Base-by-base conservation (phyloP, 2,329 filamentous ascomycete genomes). In the Triangularia verruculosa region DNA sequence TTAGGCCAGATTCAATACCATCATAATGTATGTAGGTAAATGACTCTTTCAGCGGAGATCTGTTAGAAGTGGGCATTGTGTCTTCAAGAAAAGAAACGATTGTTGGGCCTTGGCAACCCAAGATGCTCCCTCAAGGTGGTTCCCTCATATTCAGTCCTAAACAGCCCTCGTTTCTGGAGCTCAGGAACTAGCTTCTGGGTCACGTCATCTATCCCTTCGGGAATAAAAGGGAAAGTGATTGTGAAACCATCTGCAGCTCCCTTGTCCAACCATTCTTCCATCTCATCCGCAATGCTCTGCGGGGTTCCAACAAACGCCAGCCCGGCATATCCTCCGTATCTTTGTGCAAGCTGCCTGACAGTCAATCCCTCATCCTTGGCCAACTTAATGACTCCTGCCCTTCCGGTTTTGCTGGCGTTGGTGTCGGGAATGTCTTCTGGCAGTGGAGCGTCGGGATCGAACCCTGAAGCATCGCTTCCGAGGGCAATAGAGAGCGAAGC, bases 111-210 rank as follows among this genome's bases (percentile, higher is more conserved):
- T 9, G 79, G 78, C 30, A 86, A 76, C 4, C 82, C 83, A 47
- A 86, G 74, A 71, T 86, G 82, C 43, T 85, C 83, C 47, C 83
- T 73, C 68, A 85, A 70, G 1, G 82, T 85, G 0, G 75, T 77
- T 1, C 82, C 83, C 56, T 79, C 74, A 66, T 86, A 85, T 1
- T 85, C 82, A 6, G 76, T 67, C 4, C 83, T 74, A 70, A 84
- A 85, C 1, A 85, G 64, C 0, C 82, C 82, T 25, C 82, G 76
- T 4, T 77, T 75, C 70, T 84, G 81, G 61, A 85, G 68, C 69
- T 83, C 82, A 0, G 82, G 82, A 8, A 85, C 73, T 61, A 85
- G 66, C 2, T 72, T 74, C 53, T 81, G 70, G 0, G 75, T 76
- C 6, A 84, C 79, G 68, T 81, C 82, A 17, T 83, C 79, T 43